A percentile compares a stretch with the other conserved stretches of the same genome.
phyloP scores from a whole-genome alignment of 176 grass and related monocot species.

The Leersia perrieri region DNA sequence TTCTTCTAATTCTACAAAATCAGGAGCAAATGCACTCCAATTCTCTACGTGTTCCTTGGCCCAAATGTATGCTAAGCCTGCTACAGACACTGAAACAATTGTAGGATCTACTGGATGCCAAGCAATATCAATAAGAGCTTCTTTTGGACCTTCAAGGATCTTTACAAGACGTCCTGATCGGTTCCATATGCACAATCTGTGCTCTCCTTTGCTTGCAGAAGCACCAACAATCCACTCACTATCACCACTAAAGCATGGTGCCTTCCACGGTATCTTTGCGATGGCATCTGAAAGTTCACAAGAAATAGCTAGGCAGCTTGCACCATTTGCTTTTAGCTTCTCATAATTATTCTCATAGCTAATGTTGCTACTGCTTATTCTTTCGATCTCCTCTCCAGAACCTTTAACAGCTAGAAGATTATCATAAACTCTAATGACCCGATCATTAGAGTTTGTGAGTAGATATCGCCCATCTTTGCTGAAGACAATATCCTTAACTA shows the following conservation, averaged over 20 bases:
- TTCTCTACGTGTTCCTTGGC: conserved; percentile 89
- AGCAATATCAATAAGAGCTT: conserved; percentile 85
- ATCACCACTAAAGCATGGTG: conserved; percentile 96
- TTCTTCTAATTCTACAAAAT: conserved; percentile 94
- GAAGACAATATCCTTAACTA: conserved; percentile 97
- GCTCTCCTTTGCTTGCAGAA: conserved; percentile 97
- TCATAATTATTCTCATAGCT: conserved; percentile 46
- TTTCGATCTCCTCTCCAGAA: conserved; percentile 68
- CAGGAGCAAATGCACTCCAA: conserved; percentile 98
- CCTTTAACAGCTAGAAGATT: conserved; percentile 69
- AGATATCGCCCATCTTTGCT: conserved; percentile 85
- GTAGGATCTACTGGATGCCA: conserved; percentile 92
- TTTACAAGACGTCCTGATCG: conserved; percentile 84
- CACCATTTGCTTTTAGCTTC: conserved; percentile 73
- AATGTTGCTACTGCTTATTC: conserved; percentile 34
- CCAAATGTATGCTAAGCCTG: conserved; percentile 78
- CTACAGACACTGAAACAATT: conserved; percentile 77
- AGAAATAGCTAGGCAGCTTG: conserved; percentile 63
- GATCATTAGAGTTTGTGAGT: conserved; percentile 93
- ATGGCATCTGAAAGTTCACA: conserved; percentile 88
- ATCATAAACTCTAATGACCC: conserved; percentile 86
- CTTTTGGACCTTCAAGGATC: conserved; percentile 97
- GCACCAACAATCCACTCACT: conserved; percentile 96
- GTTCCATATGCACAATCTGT: conserved; percentile 91
- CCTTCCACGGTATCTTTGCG: conserved; percentile 96